A percentile compares a stretch with the other conserved stretches of the same genome.
Evolutionary conservation across 192 early-diverging fungal species (phyloP).

Genomic region (Coemansia sp.): DNA sequence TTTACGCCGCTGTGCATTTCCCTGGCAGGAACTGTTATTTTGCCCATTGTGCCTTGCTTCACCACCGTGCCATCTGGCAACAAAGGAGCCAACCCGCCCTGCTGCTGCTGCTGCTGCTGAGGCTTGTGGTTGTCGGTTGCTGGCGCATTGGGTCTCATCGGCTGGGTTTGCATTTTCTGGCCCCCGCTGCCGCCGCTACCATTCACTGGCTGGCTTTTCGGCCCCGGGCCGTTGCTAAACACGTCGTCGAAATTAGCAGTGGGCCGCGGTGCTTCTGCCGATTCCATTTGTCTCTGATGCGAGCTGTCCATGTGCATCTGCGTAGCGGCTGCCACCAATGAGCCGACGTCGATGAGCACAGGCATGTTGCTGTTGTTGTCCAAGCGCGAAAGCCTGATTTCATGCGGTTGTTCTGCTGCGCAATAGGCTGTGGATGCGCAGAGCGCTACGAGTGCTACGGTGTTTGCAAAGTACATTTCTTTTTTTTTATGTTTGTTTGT

Average conservation of each 20-base stretch:
- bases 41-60: neutral
- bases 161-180: neutral
- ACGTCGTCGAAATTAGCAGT: conserved; percentile 26
- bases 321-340: conserved; percentile 14
- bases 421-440: neutral
- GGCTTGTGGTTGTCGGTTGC: neutral
- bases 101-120: neutral
- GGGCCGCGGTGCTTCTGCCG: conserved; percentile 8
- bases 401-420: neutral
- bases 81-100: no score
- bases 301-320: neutral
- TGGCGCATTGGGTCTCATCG: neutral
- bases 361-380: conserved; percentile 27
- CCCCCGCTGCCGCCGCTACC: no score
- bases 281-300: neutral
- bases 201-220: neutral
- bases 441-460: neutral
- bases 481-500: neutral
- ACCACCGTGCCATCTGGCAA: neutral
- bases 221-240: neutral
- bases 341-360: conserved; percentile 19
- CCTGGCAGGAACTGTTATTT: conserved; percentile 1
- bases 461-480: neutral
- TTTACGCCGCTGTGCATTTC: neutral
- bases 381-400: conserved; percentile 11